phyloP scores from a whole-genome alignment of 2,329 filamentous ascomycete genomes.

The Trichoderma harzianum region DNA sequence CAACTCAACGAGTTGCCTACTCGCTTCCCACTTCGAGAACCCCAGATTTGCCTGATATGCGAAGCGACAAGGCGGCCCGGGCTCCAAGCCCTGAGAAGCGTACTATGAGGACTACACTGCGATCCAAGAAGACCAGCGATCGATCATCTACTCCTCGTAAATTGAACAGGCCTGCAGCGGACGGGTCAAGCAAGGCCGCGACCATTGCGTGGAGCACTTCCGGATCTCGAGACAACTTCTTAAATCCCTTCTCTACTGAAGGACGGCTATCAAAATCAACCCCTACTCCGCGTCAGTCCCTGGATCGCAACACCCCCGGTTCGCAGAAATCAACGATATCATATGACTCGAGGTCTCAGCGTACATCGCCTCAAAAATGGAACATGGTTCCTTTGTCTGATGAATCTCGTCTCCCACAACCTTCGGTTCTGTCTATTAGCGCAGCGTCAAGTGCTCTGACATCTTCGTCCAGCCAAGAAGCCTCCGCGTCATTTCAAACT shows the following conservation, averaged over 20 bases:
- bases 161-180: constrained; percentile 41
- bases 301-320: constrained; percentile 37
- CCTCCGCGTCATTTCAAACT: not conserved
- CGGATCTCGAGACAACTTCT: constrained; percentile 37
- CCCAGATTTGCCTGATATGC: constrained; percentile 30
- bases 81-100: constrained; percentile 60
- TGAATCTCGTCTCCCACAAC: constrained; percentile 24
- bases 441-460: constrained; percentile 55
- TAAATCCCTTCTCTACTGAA: constrained; percentile 24
- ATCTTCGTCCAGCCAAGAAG: constrained; percentile 28
- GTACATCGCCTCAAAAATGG: constrained; percentile 30
- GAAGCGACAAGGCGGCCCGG: constrained; percentile 40
- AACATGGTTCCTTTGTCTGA: constrained; percentile 41
- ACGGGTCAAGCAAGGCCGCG: constrained; percentile 61
- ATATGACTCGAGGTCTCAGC: constrained; percentile 32
- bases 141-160: constrained; percentile 42
- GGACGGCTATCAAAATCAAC: constrained; percentile 25
- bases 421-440: constrained; percentile 51
- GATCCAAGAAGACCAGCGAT: constrained; percentile 46
- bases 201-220: constrained; percentile 58
- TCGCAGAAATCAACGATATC: constrained; percentile 48
- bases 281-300: constrained; percentile 25
- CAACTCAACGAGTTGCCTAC: constrained; percentile 28
- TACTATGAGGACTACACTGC: constrained; percentile 59
- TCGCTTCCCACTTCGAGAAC: constrained; percentile 22